Evolutionary conservation across 1,284 basidiomycete genomes (phyloP).

Genomic region (Paramarasmius palmivorus): DNA sequence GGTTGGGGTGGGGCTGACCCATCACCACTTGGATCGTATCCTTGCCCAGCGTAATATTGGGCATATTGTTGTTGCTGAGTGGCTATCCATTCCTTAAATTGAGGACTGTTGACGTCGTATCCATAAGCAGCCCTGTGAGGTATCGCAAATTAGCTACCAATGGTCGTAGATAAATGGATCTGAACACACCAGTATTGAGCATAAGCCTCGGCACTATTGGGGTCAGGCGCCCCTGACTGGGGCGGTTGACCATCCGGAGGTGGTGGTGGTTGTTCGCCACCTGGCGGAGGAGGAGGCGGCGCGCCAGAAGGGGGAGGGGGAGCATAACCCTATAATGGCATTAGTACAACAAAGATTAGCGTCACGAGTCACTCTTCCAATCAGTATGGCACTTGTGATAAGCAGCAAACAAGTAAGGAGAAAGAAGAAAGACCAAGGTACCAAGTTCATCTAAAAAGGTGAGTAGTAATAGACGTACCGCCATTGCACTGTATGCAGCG

Average conservation of each 20-base stretch:
- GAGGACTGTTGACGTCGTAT: slow-evolving; percentile 81
- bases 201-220: slow-evolving; percentile 52
- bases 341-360: slow-evolving; percentile 15
- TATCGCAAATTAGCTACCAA: no score
- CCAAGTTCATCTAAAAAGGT: slow-evolving; percentile 4
- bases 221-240: slow-evolving; percentile 28
- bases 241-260: slow-evolving; percentile 50
- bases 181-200: slow-evolving; percentile 65
- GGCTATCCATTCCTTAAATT: slow-evolving; percentile 80
- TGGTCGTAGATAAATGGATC: no score
- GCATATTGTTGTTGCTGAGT: slow-evolving; percentile 70
- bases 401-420: slow-evolving; percentile 4
- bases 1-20: slow-evolving; percentile 24
- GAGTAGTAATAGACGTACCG: slow-evolving; percentile 48
- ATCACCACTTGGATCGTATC: slow-evolving; percentile 14
- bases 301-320: slow-evolving; percentile 56
- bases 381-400: slow-evolving; percentile 4
- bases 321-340: slow-evolving; percentile 51
- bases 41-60: slow-evolving; percentile 62
- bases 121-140: slow-evolving; percentile 78
- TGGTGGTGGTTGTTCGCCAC: slow-evolving; percentile 62
- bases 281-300: slow-evolving; percentile 61
- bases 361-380: slow-evolving; percentile 1
- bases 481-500: slow-evolving; percentile 66
- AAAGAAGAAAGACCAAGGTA: slow-evolving; percentile 7